Base-by-base conservation (phyloP, 345 rosid species). In the Cardamine resedifolia region DNA sequence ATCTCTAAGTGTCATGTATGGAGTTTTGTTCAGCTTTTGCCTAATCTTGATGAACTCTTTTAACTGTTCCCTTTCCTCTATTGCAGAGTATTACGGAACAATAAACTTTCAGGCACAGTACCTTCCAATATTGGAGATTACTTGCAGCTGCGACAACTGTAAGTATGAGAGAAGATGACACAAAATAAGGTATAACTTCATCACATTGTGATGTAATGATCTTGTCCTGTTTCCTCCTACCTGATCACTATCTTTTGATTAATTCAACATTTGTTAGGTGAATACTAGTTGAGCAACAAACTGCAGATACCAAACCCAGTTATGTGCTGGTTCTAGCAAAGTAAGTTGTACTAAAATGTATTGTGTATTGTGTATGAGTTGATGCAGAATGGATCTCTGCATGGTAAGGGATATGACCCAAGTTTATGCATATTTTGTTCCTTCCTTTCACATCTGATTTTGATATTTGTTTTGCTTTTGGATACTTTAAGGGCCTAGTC, bases 381-480 rank as follows among this genome's bases (percentile, higher is more conserved):
- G 85, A 91, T 94, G 96, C 91, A 83, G 71, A 94, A 89, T 71
- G 92, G 98, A 44, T 88, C 98, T 51, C 79, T 94, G 72, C 93
- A 88, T 24, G 95, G 98, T 94, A 84, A 36, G 73, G 45, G 55
- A 28, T 5, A 68, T 62, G 20, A 43, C 23, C 19, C 41, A 20
- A 39, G 24, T 52, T 64, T 75, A 59, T 31, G 45, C 39, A 63
- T 8, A 52, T 72, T 48, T 43, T 57, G 38, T 61, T 63, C 9
- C 7, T 6, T 41, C 6, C n/a, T n/a, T 19, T 58, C n/a, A 23
- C 61, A 43, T 58, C 34, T 69, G 48, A 23, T 70, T 30, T 71
- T 48, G 51, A 56, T 18, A n/a, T 21, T 1, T 23, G 7, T 2
- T 31, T 33, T 12, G 56, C 16, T 50, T 33, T 44, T 53, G 27